These are phyloP conservation scores for Glebionis coronaria DNA, from an alignment of 129 eudicot genomes.

Conservation along the genomic window DNA sequence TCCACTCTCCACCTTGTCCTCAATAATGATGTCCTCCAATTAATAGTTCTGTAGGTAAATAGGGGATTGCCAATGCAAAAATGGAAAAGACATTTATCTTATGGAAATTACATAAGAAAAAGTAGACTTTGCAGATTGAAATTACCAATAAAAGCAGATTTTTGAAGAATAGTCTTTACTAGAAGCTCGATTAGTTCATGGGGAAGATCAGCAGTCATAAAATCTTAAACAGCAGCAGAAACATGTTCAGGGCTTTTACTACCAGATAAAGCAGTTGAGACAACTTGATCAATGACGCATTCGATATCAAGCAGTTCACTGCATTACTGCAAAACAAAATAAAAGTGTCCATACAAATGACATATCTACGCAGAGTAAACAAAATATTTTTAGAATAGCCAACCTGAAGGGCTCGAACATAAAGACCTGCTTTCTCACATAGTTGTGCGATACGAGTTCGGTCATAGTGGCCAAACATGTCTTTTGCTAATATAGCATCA, in stretches of 20 bases:
- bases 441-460: neutral
- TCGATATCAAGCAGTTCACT: slow-evolving; percentile 77
- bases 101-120: no score
- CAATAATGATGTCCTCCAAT: no score
- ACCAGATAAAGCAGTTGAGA: slow-evolving; percentile 86
- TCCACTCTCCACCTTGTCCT: no score
- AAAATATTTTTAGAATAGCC: neutral
- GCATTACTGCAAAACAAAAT: slow-evolving; percentile 52
- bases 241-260: slow-evolving; percentile 97
- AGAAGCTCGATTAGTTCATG: slow-evolving; percentile 93
- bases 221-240: slow-evolving; percentile 95
- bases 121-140: no score
- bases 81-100: no score
- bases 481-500: slow-evolving; percentile 95
- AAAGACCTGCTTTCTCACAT: slow-evolving; percentile 1
- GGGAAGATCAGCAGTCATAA: slow-evolving; percentile 99
- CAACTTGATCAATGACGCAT: slow-evolving; percentile 96
- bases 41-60: no score
- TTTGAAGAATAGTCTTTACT: slow-evolving; percentile 89
- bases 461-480: slow-evolving; percentile 80
- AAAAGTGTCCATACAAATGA: no score
- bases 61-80: no score
- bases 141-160: slow-evolving; percentile 94
- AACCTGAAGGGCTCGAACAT: slow-evolving; percentile 1
- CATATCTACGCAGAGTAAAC: neutral